Conservation (phyloP, 163 green algal species). For the Scenedesmus sp. region DNA sequence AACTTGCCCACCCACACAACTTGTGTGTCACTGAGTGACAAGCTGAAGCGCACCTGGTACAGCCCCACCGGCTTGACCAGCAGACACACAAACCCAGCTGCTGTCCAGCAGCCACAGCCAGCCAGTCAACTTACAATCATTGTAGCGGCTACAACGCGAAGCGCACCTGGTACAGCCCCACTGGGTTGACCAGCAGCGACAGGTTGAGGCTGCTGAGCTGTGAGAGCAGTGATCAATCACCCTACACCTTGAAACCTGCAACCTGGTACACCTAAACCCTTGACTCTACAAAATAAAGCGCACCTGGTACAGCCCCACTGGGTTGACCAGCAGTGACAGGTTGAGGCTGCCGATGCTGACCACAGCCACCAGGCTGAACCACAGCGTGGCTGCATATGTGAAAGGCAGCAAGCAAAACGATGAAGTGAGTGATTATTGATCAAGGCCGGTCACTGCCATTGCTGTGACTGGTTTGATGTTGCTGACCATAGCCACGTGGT, state of each 20-base stretch:
- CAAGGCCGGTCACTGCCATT: no score
- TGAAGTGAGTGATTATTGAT: no score
- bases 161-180: conserved; percentile 93
- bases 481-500: no score
- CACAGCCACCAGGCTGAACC: conserved; percentile 86
- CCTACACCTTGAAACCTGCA: background rate
- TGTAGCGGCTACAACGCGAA: background rate
- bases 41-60: conserved; percentile 84
- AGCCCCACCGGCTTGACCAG: conserved; percentile 94
- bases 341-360: conserved; percentile 93
- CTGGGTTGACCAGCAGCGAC: conserved; percentile 91
- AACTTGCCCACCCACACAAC: conserved; percentile 91
- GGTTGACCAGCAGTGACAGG: conserved; percentile 93
- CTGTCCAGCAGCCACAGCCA: no score
- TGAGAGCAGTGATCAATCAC: no score
- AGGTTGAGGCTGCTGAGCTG: conserved; percentile 81
- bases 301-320: conserved; percentile 95
- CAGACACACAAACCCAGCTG: conserved; percentile 70
- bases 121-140: background rate
- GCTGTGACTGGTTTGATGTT: no score
- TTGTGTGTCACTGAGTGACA: background rate
- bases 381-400: conserved; percentile 72
- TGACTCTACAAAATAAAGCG: background rate
- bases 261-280: no score
- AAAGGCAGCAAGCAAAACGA: background rate